Evolutionary conservation across 2,329 filamentous ascomycete species (phyloP).

Genomic region (Macrophomina tecta): DNA sequence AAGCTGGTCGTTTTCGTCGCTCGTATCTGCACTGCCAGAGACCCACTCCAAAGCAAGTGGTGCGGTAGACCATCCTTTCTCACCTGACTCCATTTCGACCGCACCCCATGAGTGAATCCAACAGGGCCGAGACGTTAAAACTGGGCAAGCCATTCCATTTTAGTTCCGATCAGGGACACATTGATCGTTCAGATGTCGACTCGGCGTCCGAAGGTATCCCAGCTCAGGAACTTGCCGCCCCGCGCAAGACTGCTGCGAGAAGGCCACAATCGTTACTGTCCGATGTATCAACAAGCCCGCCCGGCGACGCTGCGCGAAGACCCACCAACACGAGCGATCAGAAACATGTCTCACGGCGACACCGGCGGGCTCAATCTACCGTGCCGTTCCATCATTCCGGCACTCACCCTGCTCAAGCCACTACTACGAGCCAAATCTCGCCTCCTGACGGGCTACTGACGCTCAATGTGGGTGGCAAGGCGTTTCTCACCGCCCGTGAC

Average conservation of each 20-base stretch:
- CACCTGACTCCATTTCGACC: too few species aligned
- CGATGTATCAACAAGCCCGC: neutral
- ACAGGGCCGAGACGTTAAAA: neutral
- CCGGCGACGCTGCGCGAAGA: neutral
- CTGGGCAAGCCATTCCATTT: neutral
- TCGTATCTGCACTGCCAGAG: too few species aligned
- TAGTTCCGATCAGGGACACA: neutral
- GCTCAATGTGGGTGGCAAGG: neutral
- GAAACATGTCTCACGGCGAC: neutral
- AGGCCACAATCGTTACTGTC: neutral
- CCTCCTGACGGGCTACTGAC: neutral
- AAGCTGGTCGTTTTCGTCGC: too few species aligned
- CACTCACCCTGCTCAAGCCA: neutral
- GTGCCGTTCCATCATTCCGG: neutral
- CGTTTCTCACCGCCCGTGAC: constrained; percentile 32
- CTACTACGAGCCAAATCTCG: neutral
- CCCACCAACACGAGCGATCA: constrained; percentile 9
- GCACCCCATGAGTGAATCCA: neutral
- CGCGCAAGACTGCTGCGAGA: neutral
- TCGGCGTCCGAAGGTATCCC: neutral
- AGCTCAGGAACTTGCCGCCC: neutral
- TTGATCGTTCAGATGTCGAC: neutral
- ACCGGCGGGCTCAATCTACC: neutral
- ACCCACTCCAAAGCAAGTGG: too few species aligned
- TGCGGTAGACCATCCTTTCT: too few species aligned